Conservation (phyloP, 805 yeast genomes). For the Pichia paraexigua region DNA sequence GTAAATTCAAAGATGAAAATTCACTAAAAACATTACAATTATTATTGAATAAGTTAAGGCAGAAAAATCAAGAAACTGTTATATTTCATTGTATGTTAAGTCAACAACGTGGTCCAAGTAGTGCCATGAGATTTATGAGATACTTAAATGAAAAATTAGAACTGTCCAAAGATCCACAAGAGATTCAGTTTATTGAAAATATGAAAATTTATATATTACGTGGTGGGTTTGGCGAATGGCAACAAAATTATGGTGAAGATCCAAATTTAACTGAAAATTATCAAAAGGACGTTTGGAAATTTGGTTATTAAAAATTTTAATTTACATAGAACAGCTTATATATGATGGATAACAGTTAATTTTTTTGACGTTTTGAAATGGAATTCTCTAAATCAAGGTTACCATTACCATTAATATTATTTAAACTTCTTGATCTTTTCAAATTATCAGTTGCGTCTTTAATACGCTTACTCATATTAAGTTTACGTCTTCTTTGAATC, state of each 20-base stretch:
- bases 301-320: slow-evolving; percentile 12
- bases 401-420: slow-evolving; percentile 1
- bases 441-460: slow-evolving; percentile 48
- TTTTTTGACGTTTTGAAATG: neutral
- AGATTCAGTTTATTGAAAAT: slow-evolving; percentile 30
- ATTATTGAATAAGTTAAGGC: slow-evolving; percentile 27
- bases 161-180: slow-evolving; percentile 14
- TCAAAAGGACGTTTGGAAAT: slow-evolving; percentile 33
- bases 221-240: slow-evolving; percentile 90
- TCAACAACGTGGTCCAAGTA: slow-evolving; percentile 86
- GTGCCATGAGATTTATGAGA: slow-evolving; percentile 59
- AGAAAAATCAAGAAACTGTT: slow-evolving; percentile 35
- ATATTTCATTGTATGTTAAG: slow-evolving; percentile 89
- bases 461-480: slow-evolving; percentile 53
- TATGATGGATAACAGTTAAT: too few species aligned
- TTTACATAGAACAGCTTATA: too few species aligned
- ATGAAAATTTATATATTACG: slow-evolving; percentile 53
- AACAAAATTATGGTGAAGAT: slow-evolving; percentile 63
- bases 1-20: slow-evolving; percentile 32
- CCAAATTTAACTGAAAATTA: slow-evolving; percentile 52
- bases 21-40: slow-evolving; percentile 20
- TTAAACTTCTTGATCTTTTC: slow-evolving; percentile 16
- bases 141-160: slow-evolving; percentile 30
- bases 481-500: slow-evolving; percentile 37
- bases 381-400: neutral